Conservation (phyloP, 306 rosid genomes). For the Carpinus viminea region DNA sequence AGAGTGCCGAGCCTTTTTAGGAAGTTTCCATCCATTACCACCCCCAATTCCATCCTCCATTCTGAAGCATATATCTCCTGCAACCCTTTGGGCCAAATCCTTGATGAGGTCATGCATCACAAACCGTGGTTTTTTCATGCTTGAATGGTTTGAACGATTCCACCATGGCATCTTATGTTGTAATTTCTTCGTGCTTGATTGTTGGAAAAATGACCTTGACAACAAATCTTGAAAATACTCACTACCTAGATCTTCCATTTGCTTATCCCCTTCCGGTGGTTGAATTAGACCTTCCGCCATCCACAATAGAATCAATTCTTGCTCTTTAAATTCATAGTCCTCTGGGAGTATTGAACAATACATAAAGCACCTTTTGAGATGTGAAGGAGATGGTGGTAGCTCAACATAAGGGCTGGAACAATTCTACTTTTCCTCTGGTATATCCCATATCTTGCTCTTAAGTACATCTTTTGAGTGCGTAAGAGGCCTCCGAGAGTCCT, state of each 20-base stretch:
- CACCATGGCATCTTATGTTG: too few relatives aligned
- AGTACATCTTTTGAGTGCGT: not conserved
- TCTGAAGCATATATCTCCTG: not conserved
- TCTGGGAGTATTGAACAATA: slow-evolving; percentile 27
- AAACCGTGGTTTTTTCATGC: not conserved
- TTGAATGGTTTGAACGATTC: too few relatives aligned
- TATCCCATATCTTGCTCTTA: slow-evolving; percentile 19
- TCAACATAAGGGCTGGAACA: slow-evolving; percentile 23
- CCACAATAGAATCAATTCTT: slow-evolving; percentile 19
- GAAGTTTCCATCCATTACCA: not conserved
- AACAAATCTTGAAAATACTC: slow-evolving; percentile 15
- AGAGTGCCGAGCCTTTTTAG: not conserved
- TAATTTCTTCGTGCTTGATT: not conserved
- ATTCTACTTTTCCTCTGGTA: not conserved
- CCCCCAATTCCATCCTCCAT: not conserved
- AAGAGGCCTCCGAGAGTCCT: slow-evolving; percentile 25
- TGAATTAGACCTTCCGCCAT: slow-evolving; percentile 34
- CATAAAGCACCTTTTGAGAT: slow-evolving; percentile 24
- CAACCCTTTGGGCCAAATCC: slow-evolving; percentile 16
- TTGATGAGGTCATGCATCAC: slow-evolving; percentile 31
- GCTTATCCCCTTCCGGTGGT: not conserved
- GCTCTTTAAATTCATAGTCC: slow-evolving; percentile 2
- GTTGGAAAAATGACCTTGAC: slow-evolving; percentile 31
- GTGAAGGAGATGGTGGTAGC: slow-evolving; percentile 28
- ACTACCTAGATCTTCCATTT: slow-evolving; percentile 12